These are phyloP conservation scores for Knufia fluminis DNA, from an alignment of 2,329 filamentous ascomycete species.

Conservation along the genomic window DNA sequence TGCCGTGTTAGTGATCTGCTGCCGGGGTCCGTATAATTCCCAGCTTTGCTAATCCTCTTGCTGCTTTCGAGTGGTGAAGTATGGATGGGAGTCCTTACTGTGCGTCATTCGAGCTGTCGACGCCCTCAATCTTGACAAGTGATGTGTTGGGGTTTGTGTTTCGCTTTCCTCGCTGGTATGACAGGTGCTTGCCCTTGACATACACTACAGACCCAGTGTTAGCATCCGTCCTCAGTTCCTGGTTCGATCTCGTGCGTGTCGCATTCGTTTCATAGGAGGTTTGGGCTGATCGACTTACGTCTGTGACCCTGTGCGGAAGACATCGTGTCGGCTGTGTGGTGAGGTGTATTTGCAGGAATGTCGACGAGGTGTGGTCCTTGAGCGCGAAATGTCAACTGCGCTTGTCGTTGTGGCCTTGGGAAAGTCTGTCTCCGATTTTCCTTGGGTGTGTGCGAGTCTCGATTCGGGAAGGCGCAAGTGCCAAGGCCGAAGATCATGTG, in stretches of 20 bases:
- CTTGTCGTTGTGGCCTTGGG: slow-evolving; percentile 17
- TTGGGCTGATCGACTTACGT: slow-evolving; percentile 54
- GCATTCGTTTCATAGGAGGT: neutral
- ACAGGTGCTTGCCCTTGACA: slow-evolving; percentile 96
- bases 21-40: neutral
- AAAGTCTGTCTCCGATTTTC: slow-evolving; percentile 13
- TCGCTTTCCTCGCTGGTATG: slow-evolving; percentile 93
- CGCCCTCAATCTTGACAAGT: slow-evolving; percentile 98
- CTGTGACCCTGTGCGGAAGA: slow-evolving; percentile 80
- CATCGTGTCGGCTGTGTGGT: slow-evolving; percentile 56
- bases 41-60: neutral
- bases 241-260: neutral
- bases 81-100: slow-evolving; percentile 47
- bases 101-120: slow-evolving; percentile 80
- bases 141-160: slow-evolving; percentile 80
- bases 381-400: slow-evolving; percentile 34
- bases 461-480: slow-evolving; percentile 5
- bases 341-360: slow-evolving; percentile 9
- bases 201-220: slow-evolving; percentile 54
- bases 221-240: slow-evolving; percentile 11
- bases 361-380: slow-evolving; percentile 33
- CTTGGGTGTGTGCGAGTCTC: slow-evolving; percentile 14
- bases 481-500: slow-evolving; percentile 11
- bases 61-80: slow-evolving; percentile 2
- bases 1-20: slow-evolving; percentile 27